A percentile compares a stretch with the other conserved stretches of the same genome.
phyloP scores from a whole-genome alignment of 1,284 basidiomycete genomes.

The Tylopilus orsonianus region DNA sequence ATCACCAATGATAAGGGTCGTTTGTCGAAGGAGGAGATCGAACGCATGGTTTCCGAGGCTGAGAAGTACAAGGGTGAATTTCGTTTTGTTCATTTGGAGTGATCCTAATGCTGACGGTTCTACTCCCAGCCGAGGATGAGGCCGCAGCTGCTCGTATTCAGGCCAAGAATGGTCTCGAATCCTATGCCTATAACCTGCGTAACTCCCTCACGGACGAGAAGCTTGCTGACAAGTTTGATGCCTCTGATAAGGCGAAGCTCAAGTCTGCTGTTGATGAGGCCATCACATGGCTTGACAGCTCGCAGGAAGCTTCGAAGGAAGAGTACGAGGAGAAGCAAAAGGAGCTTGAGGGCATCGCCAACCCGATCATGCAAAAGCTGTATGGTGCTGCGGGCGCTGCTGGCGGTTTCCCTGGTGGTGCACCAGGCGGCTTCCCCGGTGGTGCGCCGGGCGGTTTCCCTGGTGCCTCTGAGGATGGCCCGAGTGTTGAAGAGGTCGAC shows the following conservation, averaged over 20 bases:
- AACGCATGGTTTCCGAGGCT: constrained; percentile 91
- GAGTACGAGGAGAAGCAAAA: constrained; percentile 97
- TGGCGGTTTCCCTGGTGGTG: constrained; percentile 49
- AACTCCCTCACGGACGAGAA: constrained; percentile 88
- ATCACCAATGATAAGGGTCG: constrained; percentile 99
- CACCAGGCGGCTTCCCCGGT: constrained; percentile 49
- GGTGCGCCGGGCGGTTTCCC: constrained; percentile 56
- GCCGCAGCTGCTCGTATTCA: constrained; percentile 80
- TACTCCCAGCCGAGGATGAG: constrained; percentile 69
- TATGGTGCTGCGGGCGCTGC: constrained; percentile 76
- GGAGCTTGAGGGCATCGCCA: constrained; percentile 89
- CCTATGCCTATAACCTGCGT: constrained; percentile 95
- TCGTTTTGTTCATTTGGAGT: not conserved
- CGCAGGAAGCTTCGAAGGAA: constrained; percentile 91
- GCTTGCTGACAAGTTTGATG: constrained; percentile 84
- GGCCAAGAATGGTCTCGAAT: constrained; percentile 89
- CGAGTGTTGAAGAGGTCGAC: constrained; percentile 88
- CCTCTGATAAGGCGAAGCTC: constrained; percentile 87
- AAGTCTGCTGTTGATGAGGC: constrained; percentile 83
- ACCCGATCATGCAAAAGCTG: constrained; percentile 94
- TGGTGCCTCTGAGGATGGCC: constrained; percentile 70
- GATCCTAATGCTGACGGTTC: constrained; percentile 22
- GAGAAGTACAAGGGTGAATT: constrained; percentile 82
- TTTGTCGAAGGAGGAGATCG: constrained; percentile 84
- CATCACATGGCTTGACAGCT: constrained; percentile 87